Evolutionary conservation across 108 stramenopile species (phyloP), one percentile per base, ranked within the genome.

Genomic region (Pseudonitzschia pungens): DNA sequence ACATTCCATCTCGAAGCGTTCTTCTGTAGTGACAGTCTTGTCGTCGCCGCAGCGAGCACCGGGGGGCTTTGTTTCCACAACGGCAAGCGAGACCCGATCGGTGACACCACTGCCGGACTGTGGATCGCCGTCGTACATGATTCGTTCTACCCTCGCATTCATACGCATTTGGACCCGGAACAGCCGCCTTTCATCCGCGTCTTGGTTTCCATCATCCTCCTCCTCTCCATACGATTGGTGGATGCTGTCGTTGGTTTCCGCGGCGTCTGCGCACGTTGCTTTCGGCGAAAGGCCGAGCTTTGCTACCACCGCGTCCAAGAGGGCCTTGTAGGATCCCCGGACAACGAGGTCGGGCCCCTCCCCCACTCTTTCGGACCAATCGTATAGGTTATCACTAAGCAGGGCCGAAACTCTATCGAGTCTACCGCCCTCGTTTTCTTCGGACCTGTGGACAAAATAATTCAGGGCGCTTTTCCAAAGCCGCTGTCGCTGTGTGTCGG

Each of bases 391-490:
- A 4, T 69, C 54, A 0, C 43, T 54, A 15, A 76, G 24, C 0
- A 31, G n/a, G 27, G 69, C 70, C 2, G 63, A 65, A 22, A 76
- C 48, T 32, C 2, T 42, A 6, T 59, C 2, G 3, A 76, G 58
- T 18, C 31, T 51, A 41, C 71, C 76, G 31, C 76, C 76, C 32
- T 77, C 76, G 48, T 72, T 62, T 33, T 70, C 57, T 56, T 77
- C 76, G 43, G 36, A 48, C n/a, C 54, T 21, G 32, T 77, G 71
- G n/a, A 32, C 63, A n/a, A 77, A 36, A 26, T 70, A 76, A 28
- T 60, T 62, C 57, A 76, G 21, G 12, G 36, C 58, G n/a, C 54
- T 22, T 0, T 41, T 36, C 26, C 69, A 76, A 20, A n/a, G 29
- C 0, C 15, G 29, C 21, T 44, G 32, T 67, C 24, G 66, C 14